Evolutionary conservation across 2,329 filamentous ascomycete genomes (phyloP).

Genomic region (Pezicula neosporulosa): DNA sequence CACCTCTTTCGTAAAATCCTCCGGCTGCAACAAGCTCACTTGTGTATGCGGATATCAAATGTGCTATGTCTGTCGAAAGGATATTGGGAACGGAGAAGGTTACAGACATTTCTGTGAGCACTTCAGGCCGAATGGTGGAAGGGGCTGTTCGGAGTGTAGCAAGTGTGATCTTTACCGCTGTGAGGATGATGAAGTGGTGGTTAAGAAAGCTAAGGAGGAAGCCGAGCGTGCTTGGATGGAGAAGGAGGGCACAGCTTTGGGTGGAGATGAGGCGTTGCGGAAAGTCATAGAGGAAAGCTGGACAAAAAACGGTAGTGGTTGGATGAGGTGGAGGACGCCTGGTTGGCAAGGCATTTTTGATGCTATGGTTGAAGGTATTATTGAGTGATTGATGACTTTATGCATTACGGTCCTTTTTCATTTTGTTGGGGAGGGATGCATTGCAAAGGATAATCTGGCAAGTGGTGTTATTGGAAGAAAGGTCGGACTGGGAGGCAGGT

Average conservation of each 20-base stretch:
- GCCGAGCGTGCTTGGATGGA: constrained; percentile 70
- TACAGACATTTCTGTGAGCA: constrained; percentile 97
- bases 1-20: constrained; percentile 87
- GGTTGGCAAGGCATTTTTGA: constrained; percentile 26
- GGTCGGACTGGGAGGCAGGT: neutral
- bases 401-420: neutral
- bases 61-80: constrained; percentile 93
- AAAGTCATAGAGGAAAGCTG: constrained; percentile 51
- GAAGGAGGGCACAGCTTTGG: constrained; percentile 56
- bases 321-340: constrained; percentile 19
- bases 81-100: constrained; percentile 65
- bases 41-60: constrained; percentile 96
- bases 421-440: neutral
- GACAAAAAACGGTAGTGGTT: constrained; percentile 10
- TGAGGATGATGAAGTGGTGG: constrained; percentile 69
- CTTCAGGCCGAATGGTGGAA: constrained; percentile 78
- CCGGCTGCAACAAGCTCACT: constrained; percentile 94
- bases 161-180: constrained; percentile 71
- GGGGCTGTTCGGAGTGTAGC: constrained; percentile 73
- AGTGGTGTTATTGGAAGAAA: neutral
- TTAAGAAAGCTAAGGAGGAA: constrained; percentile 65
- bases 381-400: constrained; percentile 21
- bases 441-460: neutral
- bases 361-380: constrained; percentile 24
- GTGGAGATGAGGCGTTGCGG: constrained; percentile 52